Evolutionary conservation across 345 rosid species (phyloP).

Genomic region (Zanthoxylum bungeanum): DNA sequence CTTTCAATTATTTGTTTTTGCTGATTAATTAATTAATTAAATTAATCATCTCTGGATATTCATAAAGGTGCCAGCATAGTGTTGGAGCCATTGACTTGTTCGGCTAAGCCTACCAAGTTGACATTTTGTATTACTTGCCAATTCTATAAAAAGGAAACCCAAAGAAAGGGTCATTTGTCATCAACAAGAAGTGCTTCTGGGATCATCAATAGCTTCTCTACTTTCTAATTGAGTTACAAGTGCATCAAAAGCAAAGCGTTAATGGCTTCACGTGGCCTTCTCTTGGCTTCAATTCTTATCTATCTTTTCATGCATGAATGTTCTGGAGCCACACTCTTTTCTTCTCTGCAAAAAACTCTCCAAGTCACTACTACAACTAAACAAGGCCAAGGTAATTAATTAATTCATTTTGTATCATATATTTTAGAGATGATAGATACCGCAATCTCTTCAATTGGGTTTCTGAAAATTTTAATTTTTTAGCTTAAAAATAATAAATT

Average conservation of each 20-base stretch:
- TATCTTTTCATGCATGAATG: constrained; percentile 16
- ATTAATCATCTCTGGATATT: constrained; percentile 2
- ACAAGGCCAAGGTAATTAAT: constrained; percentile 26
- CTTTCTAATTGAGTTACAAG: background rate
- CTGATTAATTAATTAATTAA: too few species aligned
- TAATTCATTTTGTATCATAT: too few species aligned
- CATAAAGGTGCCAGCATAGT: background rate
- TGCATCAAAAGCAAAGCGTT: background rate
- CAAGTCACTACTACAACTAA: constrained; percentile 36
- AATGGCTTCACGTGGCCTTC: constrained; percentile 15
- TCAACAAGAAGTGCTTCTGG: background rate
- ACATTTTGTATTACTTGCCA: background rate
- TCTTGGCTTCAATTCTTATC: constrained; percentile 21
- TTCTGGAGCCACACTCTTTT: constrained; percentile 32
- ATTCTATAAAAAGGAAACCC: background rate
- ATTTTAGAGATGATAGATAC: too few species aligned
- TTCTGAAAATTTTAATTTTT: background rate
- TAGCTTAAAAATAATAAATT: too few species aligned
- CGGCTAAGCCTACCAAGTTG: background rate
- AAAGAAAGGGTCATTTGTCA: background rate
- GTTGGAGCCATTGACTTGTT: constrained; percentile 22
- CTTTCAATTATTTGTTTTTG: background rate
- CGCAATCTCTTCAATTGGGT: background rate
- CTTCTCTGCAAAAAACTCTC: constrained; percentile 37
- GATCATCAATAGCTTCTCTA: background rate